Evolutionary conservation across 768 basidiomycete genomes (phyloP).

Genomic region (Antrodiella citrinella): DNA sequence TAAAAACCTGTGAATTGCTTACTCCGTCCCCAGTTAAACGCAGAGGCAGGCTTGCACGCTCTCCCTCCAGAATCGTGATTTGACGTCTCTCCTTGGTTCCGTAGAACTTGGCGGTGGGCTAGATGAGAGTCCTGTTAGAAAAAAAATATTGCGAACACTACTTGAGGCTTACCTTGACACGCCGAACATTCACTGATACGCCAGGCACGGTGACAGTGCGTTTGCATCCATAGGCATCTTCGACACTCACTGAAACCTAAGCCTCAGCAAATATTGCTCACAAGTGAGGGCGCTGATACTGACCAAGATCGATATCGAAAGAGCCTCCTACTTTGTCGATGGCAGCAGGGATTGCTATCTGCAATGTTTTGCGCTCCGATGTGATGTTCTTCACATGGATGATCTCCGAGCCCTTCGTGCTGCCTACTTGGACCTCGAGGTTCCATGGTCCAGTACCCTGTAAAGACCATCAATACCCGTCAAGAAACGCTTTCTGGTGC

Average conservation of each 20-base stretch:
- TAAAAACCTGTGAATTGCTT: constrained; percentile 20
- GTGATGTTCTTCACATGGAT: constrained; percentile 49
- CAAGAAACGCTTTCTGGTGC: too few relatives aligned
- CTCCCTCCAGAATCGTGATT: constrained; percentile 65
- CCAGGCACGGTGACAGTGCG: constrained; percentile 69
- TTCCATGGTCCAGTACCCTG: constrained; percentile 91
- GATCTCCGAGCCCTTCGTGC: constrained; percentile 57
- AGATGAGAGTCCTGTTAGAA: too few relatives aligned
- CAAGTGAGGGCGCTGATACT: too few relatives aligned
- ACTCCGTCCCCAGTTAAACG: constrained; percentile 89
- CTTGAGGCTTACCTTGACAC: constrained; percentile 52
- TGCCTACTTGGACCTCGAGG: constrained; percentile 74
- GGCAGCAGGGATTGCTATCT: constrained; percentile 59
- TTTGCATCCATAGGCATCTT: constrained; percentile 85
- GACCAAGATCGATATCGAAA: constrained; percentile 76
- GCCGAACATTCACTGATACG: constrained; percentile 74
- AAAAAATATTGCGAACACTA: too few relatives aligned
- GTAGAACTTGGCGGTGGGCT: constrained; percentile 89
- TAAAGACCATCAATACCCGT: background rate
- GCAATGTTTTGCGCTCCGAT: constrained; percentile 43
- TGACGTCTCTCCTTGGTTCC: constrained; percentile 49
- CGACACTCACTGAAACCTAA: constrained; percentile 54
- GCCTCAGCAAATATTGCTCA: too few relatives aligned
- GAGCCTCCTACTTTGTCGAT: constrained; percentile 63
- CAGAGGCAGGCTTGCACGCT: constrained; percentile 65